Conservation (phyloP, 179 eudicot species). For the Actinidia chinensis region DNA sequence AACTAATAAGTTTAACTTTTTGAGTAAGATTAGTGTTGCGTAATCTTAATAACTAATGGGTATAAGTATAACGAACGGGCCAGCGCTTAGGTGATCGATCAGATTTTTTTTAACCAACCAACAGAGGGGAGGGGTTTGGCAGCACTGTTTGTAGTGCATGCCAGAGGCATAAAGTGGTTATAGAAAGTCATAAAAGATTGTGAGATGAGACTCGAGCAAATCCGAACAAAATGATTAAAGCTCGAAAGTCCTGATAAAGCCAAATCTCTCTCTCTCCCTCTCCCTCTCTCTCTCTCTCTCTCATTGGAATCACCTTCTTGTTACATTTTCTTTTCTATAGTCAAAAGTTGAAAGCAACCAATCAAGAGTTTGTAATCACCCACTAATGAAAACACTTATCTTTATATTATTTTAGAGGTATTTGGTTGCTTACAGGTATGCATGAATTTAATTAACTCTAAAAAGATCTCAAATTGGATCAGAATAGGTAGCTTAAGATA, state of each 20-base stretch:
- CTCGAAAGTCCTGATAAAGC: background rate
- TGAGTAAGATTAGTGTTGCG: too few species aligned
- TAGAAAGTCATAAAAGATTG: background rate
- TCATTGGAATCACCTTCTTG: slow-evolving; percentile 1
- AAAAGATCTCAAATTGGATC: too few species aligned
- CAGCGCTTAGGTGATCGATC: background rate
- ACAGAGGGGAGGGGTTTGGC: too few species aligned
- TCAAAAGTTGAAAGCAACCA: slow-evolving; percentile 14
- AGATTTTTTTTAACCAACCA: background rate
- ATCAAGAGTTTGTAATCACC: background rate
- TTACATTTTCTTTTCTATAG: background rate
- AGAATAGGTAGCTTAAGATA: too few species aligned
- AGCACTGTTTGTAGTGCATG: background rate
- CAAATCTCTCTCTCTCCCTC: background rate
- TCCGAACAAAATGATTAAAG: background rate
- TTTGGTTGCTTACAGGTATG: too few species aligned
- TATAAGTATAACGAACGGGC: background rate
- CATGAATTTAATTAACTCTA: too few species aligned
- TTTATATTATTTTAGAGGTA: too few species aligned
- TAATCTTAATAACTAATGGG: background rate
- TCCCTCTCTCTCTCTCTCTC: background rate
- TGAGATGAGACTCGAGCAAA: background rate
- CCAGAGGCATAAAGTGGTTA: background rate
- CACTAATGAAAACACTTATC: background rate
- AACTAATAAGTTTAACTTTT: background rate